A percentile compares a stretch with the other conserved stretches of the same genome.
These are phyloP conservation scores for Fraxinus latifolia DNA, from an alignment of 305 asterid genomes.

Conservation along the genomic window DNA sequence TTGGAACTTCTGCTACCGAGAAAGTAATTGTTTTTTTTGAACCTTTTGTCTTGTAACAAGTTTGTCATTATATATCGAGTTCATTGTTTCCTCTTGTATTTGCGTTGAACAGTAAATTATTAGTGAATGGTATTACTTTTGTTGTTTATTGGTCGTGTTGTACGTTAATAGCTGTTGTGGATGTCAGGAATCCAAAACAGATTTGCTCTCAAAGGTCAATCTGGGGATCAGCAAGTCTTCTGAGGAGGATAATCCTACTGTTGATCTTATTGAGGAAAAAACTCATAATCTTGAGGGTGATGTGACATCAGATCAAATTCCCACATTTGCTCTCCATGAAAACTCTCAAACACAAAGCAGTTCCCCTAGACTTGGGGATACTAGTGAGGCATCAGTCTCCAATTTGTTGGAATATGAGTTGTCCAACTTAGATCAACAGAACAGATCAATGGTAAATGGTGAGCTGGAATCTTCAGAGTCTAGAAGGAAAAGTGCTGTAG, in stretches of 20 bases:
- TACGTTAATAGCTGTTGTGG: constrained; percentile 27
- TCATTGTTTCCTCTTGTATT: constrained; percentile 12
- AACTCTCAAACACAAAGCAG: constrained; percentile 40
- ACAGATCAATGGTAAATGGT: constrained; percentile 49
- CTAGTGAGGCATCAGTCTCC: constrained; percentile 40
- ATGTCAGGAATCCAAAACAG: constrained; percentile 51
- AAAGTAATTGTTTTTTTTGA: constrained; percentile 36
- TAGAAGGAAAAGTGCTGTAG: constrained; percentile 35
- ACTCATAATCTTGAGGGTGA: constrained; percentile 47
- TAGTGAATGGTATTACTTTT: not conserved
- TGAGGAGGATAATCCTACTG: constrained; percentile 43
- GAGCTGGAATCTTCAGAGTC: constrained; percentile 50
- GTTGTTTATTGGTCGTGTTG: constrained; percentile 2
- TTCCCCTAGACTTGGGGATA: constrained; percentile 36
- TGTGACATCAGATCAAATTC: constrained; percentile 60
- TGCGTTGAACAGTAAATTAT: not conserved
- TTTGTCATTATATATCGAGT: constrained; percentile 13
- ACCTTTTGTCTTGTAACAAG: constrained; percentile 18
- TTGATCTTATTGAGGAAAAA: constrained; percentile 41
- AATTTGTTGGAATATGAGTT: constrained; percentile 34
- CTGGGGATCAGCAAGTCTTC: constrained; percentile 39
- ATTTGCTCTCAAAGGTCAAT: constrained; percentile 41
- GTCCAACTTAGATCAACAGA: constrained; percentile 37
- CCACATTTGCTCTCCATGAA: constrained; percentile 66
- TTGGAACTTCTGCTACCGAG: constrained; percentile 51